Evolutionary conservation across 1,284 basidiomycete species (phyloP).

Genomic region (Leccinum angustisporum): DNA sequence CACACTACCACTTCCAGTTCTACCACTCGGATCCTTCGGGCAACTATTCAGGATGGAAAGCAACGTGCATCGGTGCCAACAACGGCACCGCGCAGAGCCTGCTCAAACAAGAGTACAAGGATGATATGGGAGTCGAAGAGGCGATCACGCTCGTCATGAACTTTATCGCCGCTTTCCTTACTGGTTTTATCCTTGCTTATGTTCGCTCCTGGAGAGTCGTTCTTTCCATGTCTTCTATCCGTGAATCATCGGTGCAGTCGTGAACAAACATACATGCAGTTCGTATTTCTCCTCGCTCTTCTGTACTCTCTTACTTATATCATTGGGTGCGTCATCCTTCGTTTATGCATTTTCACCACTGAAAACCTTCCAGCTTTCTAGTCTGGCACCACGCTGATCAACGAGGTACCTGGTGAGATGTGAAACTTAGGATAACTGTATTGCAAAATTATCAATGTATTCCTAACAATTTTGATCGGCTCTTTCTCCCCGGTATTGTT

Average conservation of each 20-base stretch:
- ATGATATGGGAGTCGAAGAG: slow-evolving; percentile 87
- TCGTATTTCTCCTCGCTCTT: no score
- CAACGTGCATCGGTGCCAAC: slow-evolving; percentile 96
- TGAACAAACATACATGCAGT: no score
- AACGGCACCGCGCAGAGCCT: slow-evolving; percentile 93
- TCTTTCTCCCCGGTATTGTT: slow-evolving; percentile 82
- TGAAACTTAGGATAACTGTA: no score
- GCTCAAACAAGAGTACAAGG: slow-evolving; percentile 98
- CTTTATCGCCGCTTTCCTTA: no score
- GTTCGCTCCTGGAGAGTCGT: no score
- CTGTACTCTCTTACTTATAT: no score
- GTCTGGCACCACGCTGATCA: slow-evolving; percentile 56
- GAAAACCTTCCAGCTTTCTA: slow-evolving; percentile 52
- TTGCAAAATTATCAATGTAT: slow-evolving; percentile 75
- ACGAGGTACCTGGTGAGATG: no score
- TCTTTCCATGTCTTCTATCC: no score
- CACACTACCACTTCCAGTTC: slow-evolving; percentile 94
- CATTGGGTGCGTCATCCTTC: slow-evolving; percentile 42
- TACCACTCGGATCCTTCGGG: slow-evolving; percentile 99
- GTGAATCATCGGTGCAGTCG: no score
- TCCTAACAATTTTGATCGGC: slow-evolving; percentile 84
- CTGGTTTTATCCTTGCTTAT: no score
- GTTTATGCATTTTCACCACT: background rate
- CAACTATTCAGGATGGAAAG: slow-evolving; percentile 99
- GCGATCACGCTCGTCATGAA: slow-evolving; percentile 45